phyloP scores from a whole-genome alignment of 192 early-diverging fungal species.

The Backusella macrospora region DNA sequence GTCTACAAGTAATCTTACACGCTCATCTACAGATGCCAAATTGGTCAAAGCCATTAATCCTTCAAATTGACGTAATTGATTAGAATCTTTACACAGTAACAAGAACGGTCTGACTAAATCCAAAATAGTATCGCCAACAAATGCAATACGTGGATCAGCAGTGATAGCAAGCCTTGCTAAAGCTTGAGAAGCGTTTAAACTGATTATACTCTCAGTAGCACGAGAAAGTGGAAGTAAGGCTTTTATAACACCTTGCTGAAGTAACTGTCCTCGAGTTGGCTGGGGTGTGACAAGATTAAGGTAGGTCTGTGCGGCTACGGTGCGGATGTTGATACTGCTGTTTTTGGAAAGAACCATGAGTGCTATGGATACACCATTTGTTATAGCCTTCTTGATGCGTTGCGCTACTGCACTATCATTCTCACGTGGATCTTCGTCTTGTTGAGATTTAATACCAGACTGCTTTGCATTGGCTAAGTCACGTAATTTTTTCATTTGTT shows the following conservation, averaged over 20 bases:
- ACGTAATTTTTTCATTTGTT: conserved; percentile 74
- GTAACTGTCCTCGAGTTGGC: conserved; percentile 68
- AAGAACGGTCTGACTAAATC: conserved; percentile 78
- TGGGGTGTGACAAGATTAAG: conserved; percentile 74
- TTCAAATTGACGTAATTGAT: conserved; percentile 83
- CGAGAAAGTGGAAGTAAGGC: conserved; percentile 56
- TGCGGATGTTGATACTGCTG: conserved; percentile 61
- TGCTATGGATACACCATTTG: conserved; percentile 58
- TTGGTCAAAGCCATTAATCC: conserved; percentile 93
- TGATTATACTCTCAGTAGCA: conserved; percentile 70
- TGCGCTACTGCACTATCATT: conserved; percentile 61
- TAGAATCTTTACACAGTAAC: conserved; percentile 53
- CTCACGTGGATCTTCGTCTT: conserved; percentile 54
- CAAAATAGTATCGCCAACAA: conserved; percentile 63
- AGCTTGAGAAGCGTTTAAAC: conserved; percentile 79
- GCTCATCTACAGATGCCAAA: conserved; percentile 73
- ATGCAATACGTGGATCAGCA: conserved; percentile 85
- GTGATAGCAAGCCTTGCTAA: conserved; percentile 95
- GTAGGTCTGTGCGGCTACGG: conserved; percentile 66
- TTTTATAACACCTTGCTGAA: conserved; percentile 82
- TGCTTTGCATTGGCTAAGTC: conserved; percentile 38
- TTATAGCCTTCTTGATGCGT: conserved; percentile 59
- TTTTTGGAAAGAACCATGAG: conserved; percentile 56
- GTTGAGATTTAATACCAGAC: neutral
- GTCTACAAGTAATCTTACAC: conserved; percentile 63